These are phyloP conservation scores for Pseudopithomyces chartarum DNA, from an alignment of 2,329 filamentous ascomycete species.

Conservation along the genomic window DNA sequence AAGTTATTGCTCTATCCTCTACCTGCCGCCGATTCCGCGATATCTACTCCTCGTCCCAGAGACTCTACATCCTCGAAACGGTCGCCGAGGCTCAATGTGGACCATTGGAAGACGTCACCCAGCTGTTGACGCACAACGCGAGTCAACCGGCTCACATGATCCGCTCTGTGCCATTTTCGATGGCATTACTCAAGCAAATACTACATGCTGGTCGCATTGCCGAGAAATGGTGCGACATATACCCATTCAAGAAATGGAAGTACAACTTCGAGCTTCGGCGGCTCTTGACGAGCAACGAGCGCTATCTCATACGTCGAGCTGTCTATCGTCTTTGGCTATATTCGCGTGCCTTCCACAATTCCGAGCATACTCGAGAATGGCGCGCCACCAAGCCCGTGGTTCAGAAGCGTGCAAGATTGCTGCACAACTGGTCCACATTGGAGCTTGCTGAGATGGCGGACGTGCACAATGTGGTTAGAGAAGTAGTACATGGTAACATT, in stretches of 20 bases:
- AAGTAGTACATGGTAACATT: constrained; percentile 62
- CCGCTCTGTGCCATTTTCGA: constrained; percentile 59
- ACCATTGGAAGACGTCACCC: constrained; percentile 62
- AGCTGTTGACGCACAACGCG: constrained; percentile 64
- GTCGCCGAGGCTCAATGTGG: constrained; percentile 63
- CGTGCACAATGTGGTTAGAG: constrained; percentile 59
- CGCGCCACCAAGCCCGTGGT: constrained; percentile 54
- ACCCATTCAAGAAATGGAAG: constrained; percentile 68
- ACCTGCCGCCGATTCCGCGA: constrained; percentile 60
- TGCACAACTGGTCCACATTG: constrained; percentile 62
- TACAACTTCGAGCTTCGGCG: constrained; percentile 60
- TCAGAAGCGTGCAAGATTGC: constrained; percentile 58
- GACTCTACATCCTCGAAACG: constrained; percentile 58
- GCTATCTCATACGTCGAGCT: constrained; percentile 59
- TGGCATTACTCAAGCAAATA: constrained; percentile 61
- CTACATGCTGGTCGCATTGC: constrained; percentile 60
- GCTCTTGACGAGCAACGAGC: constrained; percentile 56
- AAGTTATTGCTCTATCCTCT: constrained; percentile 59
- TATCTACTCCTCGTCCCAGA: constrained; percentile 59
- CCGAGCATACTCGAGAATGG: constrained; percentile 55
- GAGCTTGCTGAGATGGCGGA: constrained; percentile 66
- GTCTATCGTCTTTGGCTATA: constrained; percentile 67
- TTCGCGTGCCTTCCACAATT: constrained; percentile 61
- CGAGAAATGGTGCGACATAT: constrained; percentile 64
- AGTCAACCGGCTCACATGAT: constrained; percentile 62